A percentile compares a stretch with the other conserved stretches of the same genome.
These are phyloP conservation scores for Aspergillus diversus DNA, from an alignment of 495 filamentous ascomycete genomes.

Conservation along the genomic window DNA sequence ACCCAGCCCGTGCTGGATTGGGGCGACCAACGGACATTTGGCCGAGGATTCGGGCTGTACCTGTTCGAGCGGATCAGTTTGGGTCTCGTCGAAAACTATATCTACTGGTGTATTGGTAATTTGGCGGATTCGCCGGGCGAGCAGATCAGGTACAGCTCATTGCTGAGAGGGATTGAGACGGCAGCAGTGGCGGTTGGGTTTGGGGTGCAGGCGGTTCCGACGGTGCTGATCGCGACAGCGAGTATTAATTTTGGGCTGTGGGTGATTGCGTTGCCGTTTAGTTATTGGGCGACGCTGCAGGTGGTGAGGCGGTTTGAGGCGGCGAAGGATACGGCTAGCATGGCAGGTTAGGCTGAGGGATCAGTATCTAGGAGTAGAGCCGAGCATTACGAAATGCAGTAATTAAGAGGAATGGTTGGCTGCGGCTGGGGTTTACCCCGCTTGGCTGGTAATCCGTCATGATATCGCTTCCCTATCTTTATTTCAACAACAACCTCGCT, in stretches of 20 bases:
- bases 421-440: no score
- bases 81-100: conserved; percentile 49
- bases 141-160: conserved; percentile 47
- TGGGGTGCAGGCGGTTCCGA: conserved; percentile 48
- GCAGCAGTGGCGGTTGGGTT: conserved; percentile 45
- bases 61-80: conserved; percentile 43
- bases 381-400: no score
- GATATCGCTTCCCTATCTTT: no score
- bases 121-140: conserved; percentile 45
- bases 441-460: no score
- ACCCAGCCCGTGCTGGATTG: conserved; percentile 31
- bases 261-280: conserved; percentile 45
- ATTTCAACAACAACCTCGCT: no score
- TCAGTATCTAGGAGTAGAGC: not conserved
- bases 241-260: conserved; percentile 47
- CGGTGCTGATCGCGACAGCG: conserved; percentile 42
- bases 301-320: conserved; percentile 38
- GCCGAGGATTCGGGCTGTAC: conserved; percentile 46
- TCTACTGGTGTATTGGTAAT: conserved; percentile 51
- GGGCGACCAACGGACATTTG: conserved; percentile 38
- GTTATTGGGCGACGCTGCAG: conserved; percentile 46
- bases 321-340: no score
- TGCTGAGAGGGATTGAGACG: conserved; percentile 46
- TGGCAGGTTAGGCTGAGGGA: not conserved
- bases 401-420: no score